phyloP scores from a whole-genome alignment of 2,329 filamentous ascomycete genomes.

The Paraphaeosphaeria sporulosa region DNA sequence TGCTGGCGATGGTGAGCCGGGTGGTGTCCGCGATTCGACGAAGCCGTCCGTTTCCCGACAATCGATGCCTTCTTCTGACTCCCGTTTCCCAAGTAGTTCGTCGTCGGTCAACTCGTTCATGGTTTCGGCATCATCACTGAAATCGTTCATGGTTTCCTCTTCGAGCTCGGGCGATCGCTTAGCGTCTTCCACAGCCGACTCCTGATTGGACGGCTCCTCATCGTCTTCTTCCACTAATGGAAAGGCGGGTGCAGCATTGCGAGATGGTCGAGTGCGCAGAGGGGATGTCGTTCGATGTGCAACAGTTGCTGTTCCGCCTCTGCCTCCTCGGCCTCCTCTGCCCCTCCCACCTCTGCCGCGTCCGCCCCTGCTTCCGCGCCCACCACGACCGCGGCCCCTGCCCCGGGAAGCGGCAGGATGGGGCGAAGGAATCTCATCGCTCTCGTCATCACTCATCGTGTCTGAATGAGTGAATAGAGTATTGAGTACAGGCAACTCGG shows the following conservation, averaged over 20 bases:
- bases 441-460: conserved; percentile 28
- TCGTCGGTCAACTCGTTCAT: conserved; percentile 10
- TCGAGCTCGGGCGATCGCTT: conserved; percentile 34
- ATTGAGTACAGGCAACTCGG: conserved; percentile 19
- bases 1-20: conserved; percentile 29
- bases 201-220: conserved; percentile 45
- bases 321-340: conserved; percentile 35
- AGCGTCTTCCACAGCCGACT: conserved; percentile 37
- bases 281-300: conserved; percentile 33
- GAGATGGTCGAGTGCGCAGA: conserved; percentile 39
- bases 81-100: neutral
- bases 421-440: conserved; percentile 29
- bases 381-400: conserved; percentile 36
- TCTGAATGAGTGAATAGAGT: conserved; percentile 21
- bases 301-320: conserved; percentile 33
- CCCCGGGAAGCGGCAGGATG: conserved; percentile 22
- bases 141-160: conserved; percentile 24
- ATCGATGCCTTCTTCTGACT: neutral
- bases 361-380: conserved; percentile 37
- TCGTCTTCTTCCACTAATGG: conserved; percentile 46
- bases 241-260: conserved; percentile 42
- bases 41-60: conserved; percentile 13
- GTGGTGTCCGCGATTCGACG: conserved; percentile 21
- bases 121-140: conserved; percentile 15
- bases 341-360: conserved; percentile 38